A percentile compares a stretch with the other conserved stretches of the same genome.
Conservation (phyloP, 495 filamentous ascomycete genomes). For the Bryoglossum gracile region DNA sequence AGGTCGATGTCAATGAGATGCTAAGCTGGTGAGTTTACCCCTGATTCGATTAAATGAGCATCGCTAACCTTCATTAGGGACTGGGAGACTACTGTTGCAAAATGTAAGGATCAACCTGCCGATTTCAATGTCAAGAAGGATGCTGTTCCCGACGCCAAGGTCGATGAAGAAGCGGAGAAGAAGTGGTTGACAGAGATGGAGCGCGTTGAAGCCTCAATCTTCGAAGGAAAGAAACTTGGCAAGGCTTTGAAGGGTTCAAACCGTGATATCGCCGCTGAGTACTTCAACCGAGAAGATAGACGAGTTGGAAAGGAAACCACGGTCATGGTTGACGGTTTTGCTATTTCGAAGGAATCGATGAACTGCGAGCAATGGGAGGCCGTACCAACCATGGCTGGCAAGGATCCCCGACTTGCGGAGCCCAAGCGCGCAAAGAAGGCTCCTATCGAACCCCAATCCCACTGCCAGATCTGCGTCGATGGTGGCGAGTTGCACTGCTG, state of each 20-base stretch:
- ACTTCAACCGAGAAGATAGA: constrained; percentile 38
- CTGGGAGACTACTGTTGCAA: constrained; percentile 45
- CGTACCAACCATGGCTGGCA: constrained; percentile 49
- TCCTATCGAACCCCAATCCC: constrained; percentile 41
- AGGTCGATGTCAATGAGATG: constrained; percentile 51
- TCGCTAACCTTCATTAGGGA: constrained; percentile 27
- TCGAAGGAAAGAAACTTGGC: constrained; percentile 47
- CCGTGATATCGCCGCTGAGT: constrained; percentile 35
- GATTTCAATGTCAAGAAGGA: constrained; percentile 35
- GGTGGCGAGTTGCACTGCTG: constrained; percentile 42
- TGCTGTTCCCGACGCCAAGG: constrained; percentile 21
- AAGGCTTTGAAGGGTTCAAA: constrained; percentile 26
- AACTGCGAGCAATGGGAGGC: constrained; percentile 48
- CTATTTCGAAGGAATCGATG: constrained; percentile 52
- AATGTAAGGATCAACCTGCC: constrained; percentile 47
- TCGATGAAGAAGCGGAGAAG: constrained; percentile 44
- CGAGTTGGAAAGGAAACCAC: constrained; percentile 52
- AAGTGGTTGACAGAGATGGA: constrained; percentile 54
- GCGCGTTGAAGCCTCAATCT: constrained; percentile 51
- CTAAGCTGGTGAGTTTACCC: constrained; percentile 37
- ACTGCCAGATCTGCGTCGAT: constrained; percentile 51
- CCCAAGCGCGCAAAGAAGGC: constrained; percentile 34
- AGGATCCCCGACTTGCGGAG: constrained; percentile 45
- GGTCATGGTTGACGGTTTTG: constrained; percentile 52
- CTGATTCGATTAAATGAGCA: background rate